phyloP scores from a whole-genome alignment of 2,329 filamentous ascomycete species.

The Neocatenulostroma microsporum region DNA sequence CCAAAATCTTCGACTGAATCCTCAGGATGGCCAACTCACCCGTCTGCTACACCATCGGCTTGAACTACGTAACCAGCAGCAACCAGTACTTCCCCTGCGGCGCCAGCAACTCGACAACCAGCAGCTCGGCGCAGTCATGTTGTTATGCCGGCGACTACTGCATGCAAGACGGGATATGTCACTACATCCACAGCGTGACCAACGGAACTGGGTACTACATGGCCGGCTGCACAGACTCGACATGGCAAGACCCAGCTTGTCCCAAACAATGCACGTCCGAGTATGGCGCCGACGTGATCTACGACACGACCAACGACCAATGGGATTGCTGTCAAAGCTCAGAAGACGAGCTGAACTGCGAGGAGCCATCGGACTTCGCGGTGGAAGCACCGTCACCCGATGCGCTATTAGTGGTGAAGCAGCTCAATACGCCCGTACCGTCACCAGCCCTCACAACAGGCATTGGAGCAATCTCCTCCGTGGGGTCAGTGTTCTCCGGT shows the following conservation, averaged over 20 bases:
- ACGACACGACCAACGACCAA: no score
- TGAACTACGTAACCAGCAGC: constrained; percentile 2
- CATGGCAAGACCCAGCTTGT: constrained; percentile 1
- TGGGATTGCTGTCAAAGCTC: no score
- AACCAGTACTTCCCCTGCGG: constrained; percentile 8
- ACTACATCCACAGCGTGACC: constrained; percentile 4
- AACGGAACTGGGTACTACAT: constrained; percentile 8
- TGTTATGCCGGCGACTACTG: constrained; percentile 6
- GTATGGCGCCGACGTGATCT: constrained; percentile 1
- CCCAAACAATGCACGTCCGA: constrained; percentile 2
- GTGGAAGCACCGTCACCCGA: no score
- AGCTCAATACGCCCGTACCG: no score
- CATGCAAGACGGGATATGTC: constrained; percentile 6
- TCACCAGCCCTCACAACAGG: no score
- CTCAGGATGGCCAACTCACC: no score
- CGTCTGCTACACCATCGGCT: constrained; percentile 5
- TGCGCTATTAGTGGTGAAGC: no score
- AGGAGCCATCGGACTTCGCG: no score
- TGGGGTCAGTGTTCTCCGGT: no score
- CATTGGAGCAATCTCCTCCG: no score
- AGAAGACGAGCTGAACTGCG: no score
- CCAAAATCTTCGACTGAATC: no score
- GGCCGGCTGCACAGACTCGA: constrained; percentile 8
- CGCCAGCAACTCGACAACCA: not conserved
- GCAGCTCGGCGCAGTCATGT: constrained; percentile 2